Evolutionary conservation across 257 asterid genomes (phyloP).

Genomic region (Leonotis leonurus): DNA sequence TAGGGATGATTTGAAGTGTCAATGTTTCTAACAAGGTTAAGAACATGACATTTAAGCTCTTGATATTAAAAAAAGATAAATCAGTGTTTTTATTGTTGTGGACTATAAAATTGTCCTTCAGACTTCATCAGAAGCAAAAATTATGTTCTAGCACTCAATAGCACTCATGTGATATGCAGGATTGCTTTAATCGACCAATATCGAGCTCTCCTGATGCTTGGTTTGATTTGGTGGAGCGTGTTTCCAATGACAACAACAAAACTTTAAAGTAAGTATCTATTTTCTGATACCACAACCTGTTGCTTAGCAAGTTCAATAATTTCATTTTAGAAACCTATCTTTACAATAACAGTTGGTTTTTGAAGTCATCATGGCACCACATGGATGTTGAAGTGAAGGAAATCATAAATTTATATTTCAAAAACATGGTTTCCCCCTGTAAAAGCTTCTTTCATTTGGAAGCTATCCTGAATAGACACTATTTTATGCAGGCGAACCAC

Average conservation of each 20-base stretch:
- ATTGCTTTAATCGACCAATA: conserved; percentile 96
- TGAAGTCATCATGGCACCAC: background rate
- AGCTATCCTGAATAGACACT: conserved; percentile 7
- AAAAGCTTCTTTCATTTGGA: conserved; percentile 9
- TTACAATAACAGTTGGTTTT: background rate
- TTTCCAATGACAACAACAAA: conserved; percentile 84
- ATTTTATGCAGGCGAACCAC: conserved; percentile 65
- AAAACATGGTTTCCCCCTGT: conserved; percentile 2
- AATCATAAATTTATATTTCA: background rate
- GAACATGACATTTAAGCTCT: background rate
- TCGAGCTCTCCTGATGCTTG: conserved; percentile 99
- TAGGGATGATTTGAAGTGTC: background rate
- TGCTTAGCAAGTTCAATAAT: background rate
- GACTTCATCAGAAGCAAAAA: background rate
- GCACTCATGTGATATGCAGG: conserved; percentile 37
- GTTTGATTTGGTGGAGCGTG: conserved; percentile 98
- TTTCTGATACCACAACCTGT: background rate
- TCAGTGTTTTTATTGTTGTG: background rate
- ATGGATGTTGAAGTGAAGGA: background rate
- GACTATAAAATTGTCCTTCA: background rate
- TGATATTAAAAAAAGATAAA: background rate
- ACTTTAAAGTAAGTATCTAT: conserved; percentile 58
- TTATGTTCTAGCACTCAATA: background rate
- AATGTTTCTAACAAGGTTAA: background rate
- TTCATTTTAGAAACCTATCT: background rate